Evolutionary conservation across 2,329 filamentous ascomycete species (phyloP).

Genomic region (Paracamarosporium sp.): DNA sequence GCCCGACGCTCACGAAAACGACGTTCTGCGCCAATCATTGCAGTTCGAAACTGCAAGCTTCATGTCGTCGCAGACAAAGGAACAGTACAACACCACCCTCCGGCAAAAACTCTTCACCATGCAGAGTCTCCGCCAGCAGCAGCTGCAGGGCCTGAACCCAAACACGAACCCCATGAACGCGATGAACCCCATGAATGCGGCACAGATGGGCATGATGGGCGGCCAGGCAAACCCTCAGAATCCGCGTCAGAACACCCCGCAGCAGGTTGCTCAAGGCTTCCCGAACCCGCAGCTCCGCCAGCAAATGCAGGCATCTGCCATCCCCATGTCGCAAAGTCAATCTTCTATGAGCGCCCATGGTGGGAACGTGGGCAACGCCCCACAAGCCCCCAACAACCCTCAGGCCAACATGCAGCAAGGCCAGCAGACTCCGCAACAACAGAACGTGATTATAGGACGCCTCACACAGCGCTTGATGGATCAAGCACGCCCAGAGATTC

Average conservation of each 20-base stretch:
- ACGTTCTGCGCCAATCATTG: constrained; percentile 36
- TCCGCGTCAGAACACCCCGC: constrained; percentile 48
- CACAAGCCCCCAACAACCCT: constrained; percentile 37
- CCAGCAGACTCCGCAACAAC: constrained; percentile 26
- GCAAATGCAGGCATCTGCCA: constrained; percentile 58
- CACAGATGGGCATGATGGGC: constrained; percentile 45
- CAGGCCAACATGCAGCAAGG: constrained; percentile 41
- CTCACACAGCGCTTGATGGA: constrained; percentile 56
- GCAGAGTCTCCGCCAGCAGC: constrained; percentile 37
- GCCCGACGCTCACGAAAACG: constrained; percentile 33
- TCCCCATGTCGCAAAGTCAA: constrained; percentile 46
- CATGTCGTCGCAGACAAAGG: constrained; percentile 32
- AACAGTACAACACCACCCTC: constrained; percentile 37
- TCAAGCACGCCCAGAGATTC: constrained; percentile 56
- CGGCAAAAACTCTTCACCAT: constrained; percentile 38
- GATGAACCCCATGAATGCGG: constrained; percentile 38
- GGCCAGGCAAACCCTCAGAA: constrained; percentile 42
- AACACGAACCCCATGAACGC: constrained; percentile 34
- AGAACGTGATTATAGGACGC: constrained; percentile 47
- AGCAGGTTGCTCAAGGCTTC: constrained; percentile 52
- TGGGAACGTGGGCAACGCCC: constrained; percentile 25
- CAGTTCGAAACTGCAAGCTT: constrained; percentile 38
- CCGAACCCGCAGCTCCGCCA: constrained; percentile 57
- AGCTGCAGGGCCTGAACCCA: constrained; percentile 31
- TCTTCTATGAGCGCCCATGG: constrained; percentile 42